Conservation (phyloP, 805 yeast genomes). For the Cyberlindnera mrakii region DNA sequence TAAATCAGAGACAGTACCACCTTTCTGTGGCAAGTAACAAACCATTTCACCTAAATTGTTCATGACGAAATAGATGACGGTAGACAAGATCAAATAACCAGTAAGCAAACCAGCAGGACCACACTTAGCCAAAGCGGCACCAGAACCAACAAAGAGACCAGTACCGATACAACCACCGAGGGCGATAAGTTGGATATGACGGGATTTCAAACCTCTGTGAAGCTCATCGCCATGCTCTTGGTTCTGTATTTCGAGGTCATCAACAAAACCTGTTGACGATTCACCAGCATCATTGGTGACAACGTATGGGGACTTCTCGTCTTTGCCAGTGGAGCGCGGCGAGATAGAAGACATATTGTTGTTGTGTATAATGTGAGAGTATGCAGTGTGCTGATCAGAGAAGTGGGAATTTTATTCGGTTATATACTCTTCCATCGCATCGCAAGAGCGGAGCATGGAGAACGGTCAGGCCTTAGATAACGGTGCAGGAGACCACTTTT, state of each 20-base stretch:
- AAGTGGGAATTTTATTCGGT: too few relatives aligned
- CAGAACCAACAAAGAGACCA: conserved; percentile 75
- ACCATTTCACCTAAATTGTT: conserved; percentile 64
- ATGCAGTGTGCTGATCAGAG: too few relatives aligned
- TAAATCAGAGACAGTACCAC: conserved; percentile 58
- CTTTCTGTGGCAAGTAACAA: conserved; percentile 52
- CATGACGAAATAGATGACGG: conserved; percentile 62
- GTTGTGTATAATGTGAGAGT: too few relatives aligned
- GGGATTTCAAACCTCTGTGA: conserved; percentile 36
- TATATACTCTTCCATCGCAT: too few relatives aligned
- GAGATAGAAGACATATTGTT: conserved; percentile 2
- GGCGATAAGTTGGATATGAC: conserved; percentile 79
- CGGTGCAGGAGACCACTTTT: too few relatives aligned
- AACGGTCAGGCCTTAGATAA: too few relatives aligned
- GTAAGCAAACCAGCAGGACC: conserved; percentile 69
- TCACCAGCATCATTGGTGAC: conserved; percentile 16
- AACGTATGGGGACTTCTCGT: conserved; percentile 14
- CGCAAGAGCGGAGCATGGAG: too few relatives aligned
- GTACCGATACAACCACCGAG: conserved; percentile 83
- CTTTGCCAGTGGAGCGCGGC: conserved; percentile 5
- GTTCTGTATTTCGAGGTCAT: conserved; percentile 16
- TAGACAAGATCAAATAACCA: conserved; percentile 57
- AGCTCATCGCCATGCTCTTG: conserved; percentile 9
- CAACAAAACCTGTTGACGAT: conserved; percentile 21
- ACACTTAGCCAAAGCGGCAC: conserved; percentile 52